Conservation (phyloP, 2,329 filamentous ascomycete species). For the Clonostachys sp. region DNA sequence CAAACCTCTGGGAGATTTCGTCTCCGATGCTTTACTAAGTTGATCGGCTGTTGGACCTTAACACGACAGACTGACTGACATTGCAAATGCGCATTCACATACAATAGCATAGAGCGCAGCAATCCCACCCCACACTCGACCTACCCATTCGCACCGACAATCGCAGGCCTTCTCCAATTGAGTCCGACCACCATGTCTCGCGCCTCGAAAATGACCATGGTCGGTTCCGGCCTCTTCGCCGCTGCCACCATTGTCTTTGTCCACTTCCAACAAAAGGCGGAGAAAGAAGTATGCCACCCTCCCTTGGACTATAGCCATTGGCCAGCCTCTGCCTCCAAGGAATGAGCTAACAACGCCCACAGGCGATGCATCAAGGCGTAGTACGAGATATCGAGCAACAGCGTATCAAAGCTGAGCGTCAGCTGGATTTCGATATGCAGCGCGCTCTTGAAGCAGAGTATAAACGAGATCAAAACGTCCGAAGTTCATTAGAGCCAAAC, state of each 20-base stretch:
- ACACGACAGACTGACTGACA: too few species aligned
- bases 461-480: slow-evolving; percentile 79
- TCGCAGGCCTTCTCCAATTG: neutral
- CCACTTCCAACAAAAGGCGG: slow-evolving; percentile 81
- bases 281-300: slow-evolving; percentile 64
- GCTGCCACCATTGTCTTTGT: slow-evolving; percentile 77
- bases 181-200: slow-evolving; percentile 66
- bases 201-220: slow-evolving; percentile 81
- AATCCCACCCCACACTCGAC: too few species aligned
- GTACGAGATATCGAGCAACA: slow-evolving; percentile 94
- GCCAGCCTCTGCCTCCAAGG: neutral
- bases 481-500: slow-evolving; percentile 22
- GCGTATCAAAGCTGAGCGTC: slow-evolving; percentile 81
- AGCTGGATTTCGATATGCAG: slow-evolving; percentile 94
- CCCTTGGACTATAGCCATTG: neutral
- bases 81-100: too few species aligned
- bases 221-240: slow-evolving; percentile 72
- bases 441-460: slow-evolving; percentile 82
- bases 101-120: too few species aligned
- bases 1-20: too few species aligned
- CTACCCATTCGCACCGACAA: too few species aligned
- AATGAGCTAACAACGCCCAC: slow-evolving; percentile 4
- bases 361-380: slow-evolving; percentile 96
- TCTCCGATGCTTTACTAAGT: too few species aligned
- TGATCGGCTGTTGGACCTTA: too few species aligned